A percentile compares a stretch with the other conserved stretches of the same genome.
Evolutionary conservation across 371 early-diverging fungal species (phyloP).

Genomic region (Mucor piriformis): DNA sequence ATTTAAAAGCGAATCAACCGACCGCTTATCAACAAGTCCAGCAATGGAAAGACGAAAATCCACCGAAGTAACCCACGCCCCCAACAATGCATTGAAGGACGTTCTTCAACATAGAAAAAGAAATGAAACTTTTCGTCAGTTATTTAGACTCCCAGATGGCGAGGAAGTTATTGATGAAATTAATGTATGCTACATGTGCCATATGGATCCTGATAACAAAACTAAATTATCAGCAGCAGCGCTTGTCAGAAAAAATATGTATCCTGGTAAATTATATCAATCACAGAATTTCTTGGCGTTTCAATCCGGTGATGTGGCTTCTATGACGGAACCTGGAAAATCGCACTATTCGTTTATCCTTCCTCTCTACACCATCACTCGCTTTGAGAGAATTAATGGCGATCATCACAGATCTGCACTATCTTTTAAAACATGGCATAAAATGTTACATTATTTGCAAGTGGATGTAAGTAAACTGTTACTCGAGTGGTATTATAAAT

Average conservation of each 20-base stretch:
- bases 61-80: constrained; percentile 1
- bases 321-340: constrained; percentile 50
- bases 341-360: constrained; percentile 46
- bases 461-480: constrained; percentile 36
- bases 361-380: constrained; percentile 86
- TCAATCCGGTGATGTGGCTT: constrained; percentile 52
- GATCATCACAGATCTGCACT: constrained; percentile 45
- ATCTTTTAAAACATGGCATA: constrained; percentile 65
- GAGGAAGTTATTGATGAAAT: constrained; percentile 63
- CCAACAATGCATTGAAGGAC: constrained; percentile 40
- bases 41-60: constrained; percentile 41
- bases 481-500: too few species aligned
- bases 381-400: constrained; percentile 79
- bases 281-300: constrained; percentile 87
- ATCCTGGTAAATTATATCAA: constrained; percentile 73
- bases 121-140: constrained; percentile 67
- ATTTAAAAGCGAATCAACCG: constrained; percentile 29
- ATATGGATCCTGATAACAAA: constrained; percentile 28
- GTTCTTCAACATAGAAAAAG: constrained; percentile 65
- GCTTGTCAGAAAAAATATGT: constrained; percentile 8
- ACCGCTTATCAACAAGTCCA: constrained; percentile 16
- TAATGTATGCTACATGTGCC: constrained; percentile 48
- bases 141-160: constrained; percentile 63
- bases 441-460: constrained; percentile 52
- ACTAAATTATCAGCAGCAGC: background rate